Evolutionary conservation across 2,329 filamentous ascomycete species (phyloP).

Genomic region (Cladosporium sp.): DNA sequence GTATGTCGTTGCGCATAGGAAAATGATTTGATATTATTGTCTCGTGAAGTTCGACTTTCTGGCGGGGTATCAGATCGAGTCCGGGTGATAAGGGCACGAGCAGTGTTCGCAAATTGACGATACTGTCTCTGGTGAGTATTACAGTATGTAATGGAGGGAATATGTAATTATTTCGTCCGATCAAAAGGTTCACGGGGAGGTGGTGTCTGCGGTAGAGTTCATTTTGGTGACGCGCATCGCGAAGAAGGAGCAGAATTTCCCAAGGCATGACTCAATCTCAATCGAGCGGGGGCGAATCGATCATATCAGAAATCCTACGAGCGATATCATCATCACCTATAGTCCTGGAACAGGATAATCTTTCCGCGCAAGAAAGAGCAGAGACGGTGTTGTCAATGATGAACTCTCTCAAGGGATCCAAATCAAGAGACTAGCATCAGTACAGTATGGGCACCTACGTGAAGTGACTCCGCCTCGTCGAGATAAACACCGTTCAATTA

Average conservation of each 20-base stretch:
- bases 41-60: not conserved
- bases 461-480: too few relatives aligned
- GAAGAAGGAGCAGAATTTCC: conserved; percentile 1
- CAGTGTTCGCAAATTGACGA: not conserved
- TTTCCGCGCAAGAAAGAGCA: too few relatives aligned
- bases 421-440: too few relatives aligned
- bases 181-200: not conserved
- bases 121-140: not conserved
- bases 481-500: not conserved
- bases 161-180: not conserved
- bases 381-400: too few relatives aligned
- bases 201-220: not conserved
- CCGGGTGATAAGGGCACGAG: not conserved
- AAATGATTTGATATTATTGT: conserved; percentile 4
- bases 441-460: too few relatives aligned
- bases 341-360: too few relatives aligned
- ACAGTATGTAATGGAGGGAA: not conserved
- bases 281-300: not conserved
- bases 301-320: not conserved
- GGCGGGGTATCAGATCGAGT: conserved; percentile 7
- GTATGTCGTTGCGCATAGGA: not conserved
- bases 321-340: not conserved
- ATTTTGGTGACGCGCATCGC: not conserved
- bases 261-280: conserved; percentile 5
- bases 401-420: too few relatives aligned